Evolutionary conservation across 129 eudicot species (phyloP).

Genomic region (Escallonia herrerae): DNA sequence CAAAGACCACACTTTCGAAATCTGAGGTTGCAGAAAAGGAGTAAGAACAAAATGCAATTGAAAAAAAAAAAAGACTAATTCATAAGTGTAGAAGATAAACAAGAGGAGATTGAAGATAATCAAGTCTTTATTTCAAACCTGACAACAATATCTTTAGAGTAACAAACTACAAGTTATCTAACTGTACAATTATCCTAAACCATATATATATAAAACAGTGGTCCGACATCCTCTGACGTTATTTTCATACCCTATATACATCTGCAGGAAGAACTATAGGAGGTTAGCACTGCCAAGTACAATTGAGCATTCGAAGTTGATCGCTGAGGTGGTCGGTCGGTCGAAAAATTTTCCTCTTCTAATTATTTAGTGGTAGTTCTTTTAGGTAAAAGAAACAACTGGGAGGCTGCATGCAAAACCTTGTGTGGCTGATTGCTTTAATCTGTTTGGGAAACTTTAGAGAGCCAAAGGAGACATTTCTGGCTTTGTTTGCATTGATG

Average conservation of each 20-base stretch:
- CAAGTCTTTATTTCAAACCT: no score
- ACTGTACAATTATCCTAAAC: no score
- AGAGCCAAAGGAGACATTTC: neutral
- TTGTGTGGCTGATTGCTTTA: neutral
- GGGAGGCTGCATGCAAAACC: neutral
- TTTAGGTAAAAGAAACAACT: slow-evolving; percentile 2
- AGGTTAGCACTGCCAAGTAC: neutral
- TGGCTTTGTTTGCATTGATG: neutral
- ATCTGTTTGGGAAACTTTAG: neutral
- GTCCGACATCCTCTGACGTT: no score
- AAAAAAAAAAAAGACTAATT: no score
- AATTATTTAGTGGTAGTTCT: neutral
- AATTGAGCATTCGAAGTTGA: neutral
- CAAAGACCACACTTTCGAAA: no score
- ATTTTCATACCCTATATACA: neutral
- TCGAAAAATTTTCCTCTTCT: neutral
- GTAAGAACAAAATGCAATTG: no score
- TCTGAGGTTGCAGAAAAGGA: no score
- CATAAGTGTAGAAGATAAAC: no score
- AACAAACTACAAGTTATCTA: no score
- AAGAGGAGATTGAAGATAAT: no score
- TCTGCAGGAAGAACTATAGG: slow-evolving; percentile 67
- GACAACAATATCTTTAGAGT: no score
- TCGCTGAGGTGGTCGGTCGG: neutral
- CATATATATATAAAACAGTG: no score